Evolutionary conservation across 345 rosid genomes (phyloP).

Genomic region (Populus davidiana): DNA sequence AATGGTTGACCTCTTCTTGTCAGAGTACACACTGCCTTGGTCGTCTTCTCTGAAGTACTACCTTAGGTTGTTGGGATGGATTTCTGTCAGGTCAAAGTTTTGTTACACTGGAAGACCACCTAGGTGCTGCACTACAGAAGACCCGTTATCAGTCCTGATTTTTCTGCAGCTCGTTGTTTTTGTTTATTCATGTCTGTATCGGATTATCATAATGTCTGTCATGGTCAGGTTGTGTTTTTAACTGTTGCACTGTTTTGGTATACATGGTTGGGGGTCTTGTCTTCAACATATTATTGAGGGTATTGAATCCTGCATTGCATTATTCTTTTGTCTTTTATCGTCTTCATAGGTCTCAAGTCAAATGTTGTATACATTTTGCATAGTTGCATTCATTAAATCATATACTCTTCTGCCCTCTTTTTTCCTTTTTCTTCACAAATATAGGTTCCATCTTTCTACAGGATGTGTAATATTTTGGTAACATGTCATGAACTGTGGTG

Average conservation of each 20-base stretch:
- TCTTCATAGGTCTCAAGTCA: slow-evolving; percentile 22
- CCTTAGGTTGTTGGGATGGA: slow-evolving; percentile 16
- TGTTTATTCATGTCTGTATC: slow-evolving; percentile 21
- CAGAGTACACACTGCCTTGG: background rate
- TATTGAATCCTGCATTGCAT: slow-evolving; percentile 36
- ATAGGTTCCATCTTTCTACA: slow-evolving; percentile 3
- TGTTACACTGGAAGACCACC: slow-evolving; percentile 21
- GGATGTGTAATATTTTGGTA: slow-evolving; percentile 23
- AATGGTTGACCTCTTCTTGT: slow-evolving; percentile 9
- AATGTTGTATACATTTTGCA: slow-evolving; percentile 21
- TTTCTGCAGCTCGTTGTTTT: background rate
- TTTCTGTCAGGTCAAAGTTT: slow-evolving; percentile 14
- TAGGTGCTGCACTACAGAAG: slow-evolving; percentile 17
- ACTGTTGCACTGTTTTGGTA: slow-evolving; percentile 7
- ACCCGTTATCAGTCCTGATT: slow-evolving; percentile 14
- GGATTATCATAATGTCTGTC: slow-evolving; percentile 19
- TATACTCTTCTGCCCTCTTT: background rate
- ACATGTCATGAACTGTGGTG: slow-evolving; percentile 19
- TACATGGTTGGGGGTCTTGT: slow-evolving; percentile 18
- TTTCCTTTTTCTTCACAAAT: background rate
- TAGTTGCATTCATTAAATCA: slow-evolving; percentile 37
- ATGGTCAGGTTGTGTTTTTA: slow-evolving; percentile 24
- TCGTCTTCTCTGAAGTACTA: slow-evolving; percentile 7
- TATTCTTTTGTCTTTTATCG: slow-evolving; percentile 14
- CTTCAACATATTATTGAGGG: slow-evolving; percentile 28